Base-by-base conservation (phyloP, 108 stramenopile genomes). In the Cyclostephanos invisitatus region DNA sequence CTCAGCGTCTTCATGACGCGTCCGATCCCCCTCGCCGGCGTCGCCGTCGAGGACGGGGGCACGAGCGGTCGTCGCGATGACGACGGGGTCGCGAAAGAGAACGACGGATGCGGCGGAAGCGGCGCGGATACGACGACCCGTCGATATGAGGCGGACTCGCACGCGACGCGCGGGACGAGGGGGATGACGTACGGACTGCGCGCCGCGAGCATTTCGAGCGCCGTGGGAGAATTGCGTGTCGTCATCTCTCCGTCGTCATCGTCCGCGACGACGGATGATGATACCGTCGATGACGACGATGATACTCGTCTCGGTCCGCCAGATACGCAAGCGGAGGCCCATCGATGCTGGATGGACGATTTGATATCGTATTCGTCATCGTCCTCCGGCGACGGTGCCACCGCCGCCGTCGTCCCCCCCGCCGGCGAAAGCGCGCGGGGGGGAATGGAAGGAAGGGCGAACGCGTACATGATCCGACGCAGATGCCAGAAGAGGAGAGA, bases 91-190 rank as follows among this genome's bases (percentile, higher is more conserved):
- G n/a, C n/a, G n/a, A n/a, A n/a, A n/a, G n/a, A n/a, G n/a, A n/a
- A 64, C 17, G 14, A 28, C 15, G 28, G 18, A 21, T n/a, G n/a
- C n/a, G n/a, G n/a, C 32, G 32, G 4, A 47, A 57, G 44, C 37
- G 14, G 54, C 17, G 56, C 25, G 20, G 14, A 20, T 64, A 32
- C 74, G 48, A 38, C 0, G 20, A 69, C 28, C 46, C 46, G 66
- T 11, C 74, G 83, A 24, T 87, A 81, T 70, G 83, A 91, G 58
- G 93, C 93, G 21, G 93, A 94, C 85, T 72, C 88, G 8, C 93
- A 94, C 42, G 85, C 64, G 11, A 70, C 84, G 6, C 79, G 93
- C 10, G 88, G 89, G 35, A 88, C 87, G 0, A 72, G 63, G 21
- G 93, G 93, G 3, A 89, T 94, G 91, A 85, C 84, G 15, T 80